These are phyloP conservation scores for Venturia oleaginea DNA, from an alignment of 2,329 filamentous ascomycete species.

Conservation along the genomic window DNA sequence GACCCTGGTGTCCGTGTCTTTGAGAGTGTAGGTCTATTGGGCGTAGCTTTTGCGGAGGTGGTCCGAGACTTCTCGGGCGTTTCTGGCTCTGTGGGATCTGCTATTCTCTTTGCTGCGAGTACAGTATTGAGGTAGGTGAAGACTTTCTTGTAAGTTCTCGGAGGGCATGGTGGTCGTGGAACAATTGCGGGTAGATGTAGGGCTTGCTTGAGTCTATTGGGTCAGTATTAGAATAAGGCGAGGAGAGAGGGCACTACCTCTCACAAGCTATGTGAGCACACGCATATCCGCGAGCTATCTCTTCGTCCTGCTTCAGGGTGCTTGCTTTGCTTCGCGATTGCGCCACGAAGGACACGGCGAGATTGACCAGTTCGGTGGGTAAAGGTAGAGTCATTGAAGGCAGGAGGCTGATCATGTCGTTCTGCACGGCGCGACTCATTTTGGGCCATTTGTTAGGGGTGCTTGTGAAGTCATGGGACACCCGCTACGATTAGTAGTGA, in stretches of 20 bases:
- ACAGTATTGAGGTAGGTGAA: conserved; percentile 65
- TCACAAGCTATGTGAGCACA: conserved; percentile 88
- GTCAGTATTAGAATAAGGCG: background rate
- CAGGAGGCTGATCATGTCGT: conserved; percentile 62
- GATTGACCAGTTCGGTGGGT: conserved; percentile 59
- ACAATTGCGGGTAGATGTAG: conserved; percentile 71
- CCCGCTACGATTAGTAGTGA: too few relatives aligned
- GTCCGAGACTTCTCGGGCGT: conserved; percentile 16
- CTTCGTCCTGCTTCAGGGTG: conserved; percentile 74
- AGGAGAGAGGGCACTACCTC: conserved; percentile 43
- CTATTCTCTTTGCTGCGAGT: conserved; percentile 18
- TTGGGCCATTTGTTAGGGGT: background rate
- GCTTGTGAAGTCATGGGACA: background rate
- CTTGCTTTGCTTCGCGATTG: conserved; percentile 72
- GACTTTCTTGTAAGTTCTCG: conserved; percentile 73
- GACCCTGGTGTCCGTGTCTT: conserved; percentile 1
- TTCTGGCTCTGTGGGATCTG: conserved; percentile 27
- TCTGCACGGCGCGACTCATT: conserved; percentile 67
- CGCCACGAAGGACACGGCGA: conserved; percentile 64
- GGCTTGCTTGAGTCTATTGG: conserved; percentile 57
- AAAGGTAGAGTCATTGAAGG: conserved; percentile 62
- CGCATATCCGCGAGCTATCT: conserved; percentile 74
- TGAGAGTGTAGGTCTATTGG: conserved; percentile 6
- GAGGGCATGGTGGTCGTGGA: conserved; percentile 66
- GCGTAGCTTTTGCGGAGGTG: conserved; percentile 18